A percentile compares a stretch with the other conserved stretches of the same genome.
These are phyloP conservation scores for Incumbomyces lentus DNA, from an alignment of 2,329 filamentous ascomycete genomes.

Conservation along the genomic window DNA sequence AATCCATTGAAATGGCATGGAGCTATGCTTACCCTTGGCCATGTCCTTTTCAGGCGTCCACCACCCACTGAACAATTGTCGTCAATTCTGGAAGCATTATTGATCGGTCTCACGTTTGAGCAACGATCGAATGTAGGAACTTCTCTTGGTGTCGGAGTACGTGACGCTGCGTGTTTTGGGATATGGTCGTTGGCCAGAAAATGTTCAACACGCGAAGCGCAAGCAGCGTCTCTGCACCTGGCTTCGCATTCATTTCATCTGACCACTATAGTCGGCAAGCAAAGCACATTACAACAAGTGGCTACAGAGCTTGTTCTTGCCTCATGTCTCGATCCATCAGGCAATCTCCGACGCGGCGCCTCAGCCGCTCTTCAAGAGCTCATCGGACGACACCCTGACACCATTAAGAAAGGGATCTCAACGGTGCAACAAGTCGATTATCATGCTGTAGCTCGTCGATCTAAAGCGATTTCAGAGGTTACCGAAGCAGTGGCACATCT, in stretches of 20 bases:
- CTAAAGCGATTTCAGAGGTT: conserved; percentile 70
- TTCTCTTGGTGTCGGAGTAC: conserved; percentile 77
- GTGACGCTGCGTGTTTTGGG: conserved; percentile 92
- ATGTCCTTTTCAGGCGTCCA: conserved; percentile 75
- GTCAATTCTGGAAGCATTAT: conserved; percentile 63
- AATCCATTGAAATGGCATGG: conserved; percentile 87
- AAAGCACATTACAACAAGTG: conserved; percentile 53
- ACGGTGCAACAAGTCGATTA: conserved; percentile 89
- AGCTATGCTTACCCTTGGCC: conserved; percentile 73
- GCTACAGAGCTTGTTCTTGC: conserved; percentile 72
- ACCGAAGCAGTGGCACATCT: conserved; percentile 59
- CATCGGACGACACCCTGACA: conserved; percentile 84
- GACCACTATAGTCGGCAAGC: neutral
- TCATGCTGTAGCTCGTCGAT: conserved; percentile 78
- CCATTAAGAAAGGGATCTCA: conserved; percentile 66
- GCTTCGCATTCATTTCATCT: conserved; percentile 8
- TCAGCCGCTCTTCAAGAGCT: conserved; percentile 92
- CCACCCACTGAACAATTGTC: conserved; percentile 61
- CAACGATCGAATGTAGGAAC: conserved; percentile 76
- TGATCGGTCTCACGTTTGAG: conserved; percentile 78
- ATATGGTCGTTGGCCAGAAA: conserved; percentile 86
- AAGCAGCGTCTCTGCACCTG: conserved; percentile 32
- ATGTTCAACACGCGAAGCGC: conserved; percentile 70
- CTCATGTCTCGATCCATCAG: conserved; percentile 76
- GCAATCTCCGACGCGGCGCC: conserved; percentile 84